Conservation (phyloP, 805 yeast species). For the Sugiyamaella boreocaroliniensis region DNA sequence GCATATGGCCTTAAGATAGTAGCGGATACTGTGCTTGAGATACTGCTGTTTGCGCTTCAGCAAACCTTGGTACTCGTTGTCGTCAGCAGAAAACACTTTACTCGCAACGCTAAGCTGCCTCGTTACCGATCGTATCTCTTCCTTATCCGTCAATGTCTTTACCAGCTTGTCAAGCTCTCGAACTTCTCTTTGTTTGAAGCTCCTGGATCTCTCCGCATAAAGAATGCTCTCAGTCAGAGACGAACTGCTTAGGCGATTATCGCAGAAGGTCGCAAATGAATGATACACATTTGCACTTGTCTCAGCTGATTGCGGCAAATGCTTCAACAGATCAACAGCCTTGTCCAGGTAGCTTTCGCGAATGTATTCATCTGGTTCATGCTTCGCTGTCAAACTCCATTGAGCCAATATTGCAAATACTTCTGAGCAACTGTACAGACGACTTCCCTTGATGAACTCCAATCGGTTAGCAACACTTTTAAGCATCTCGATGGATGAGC, state of each 20-base stretch:
- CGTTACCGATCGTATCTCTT: not conserved
- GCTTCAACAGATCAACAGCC: constrained; percentile 25
- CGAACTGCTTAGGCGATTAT: constrained; percentile 47
- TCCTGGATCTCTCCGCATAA: constrained; percentile 33
- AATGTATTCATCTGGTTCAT: constrained; percentile 56
- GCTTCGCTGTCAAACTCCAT: constrained; percentile 69
- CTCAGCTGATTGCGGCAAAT: constrained; percentile 15
- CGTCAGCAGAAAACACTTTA: not conserved
- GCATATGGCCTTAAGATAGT: constrained; percentile 5
- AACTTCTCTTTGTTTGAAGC: constrained; percentile 34
- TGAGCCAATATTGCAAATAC: constrained; percentile 33
- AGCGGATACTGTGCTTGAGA: constrained; percentile 1
- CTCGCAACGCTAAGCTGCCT: not conserved
- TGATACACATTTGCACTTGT: constrained; percentile 44
- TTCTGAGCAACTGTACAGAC: constrained; percentile 7
- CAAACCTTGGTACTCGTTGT: not conserved
- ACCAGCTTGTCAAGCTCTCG: constrained; percentile 32
- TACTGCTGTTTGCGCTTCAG: not conserved
- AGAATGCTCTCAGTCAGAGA: constrained; percentile 40
- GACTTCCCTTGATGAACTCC: constrained; percentile 4
- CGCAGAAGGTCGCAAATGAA: constrained; percentile 67
- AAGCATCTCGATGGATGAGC: constrained; percentile 51
- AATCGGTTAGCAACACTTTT: constrained; percentile 25
- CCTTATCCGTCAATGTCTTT: not conserved
- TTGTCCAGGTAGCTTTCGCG: constrained; percentile 51